A percentile compares a stretch with the other conserved stretches of the same genome.
Conservation (phyloP, 257 asterid genomes). For the Solanum clarkiae region DNA sequence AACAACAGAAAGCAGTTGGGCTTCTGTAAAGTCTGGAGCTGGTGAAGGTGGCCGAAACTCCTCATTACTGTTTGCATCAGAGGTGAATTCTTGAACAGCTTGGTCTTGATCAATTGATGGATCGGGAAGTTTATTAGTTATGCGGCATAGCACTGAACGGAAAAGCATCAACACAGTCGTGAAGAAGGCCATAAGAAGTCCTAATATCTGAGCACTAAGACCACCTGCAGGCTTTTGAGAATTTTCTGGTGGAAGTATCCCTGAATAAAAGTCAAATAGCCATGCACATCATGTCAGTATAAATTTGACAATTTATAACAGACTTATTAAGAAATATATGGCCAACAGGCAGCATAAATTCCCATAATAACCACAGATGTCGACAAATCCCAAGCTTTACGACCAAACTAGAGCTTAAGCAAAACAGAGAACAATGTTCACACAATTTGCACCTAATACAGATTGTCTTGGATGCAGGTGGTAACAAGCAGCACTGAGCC, state of each 20-base stretch:
- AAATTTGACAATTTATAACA: neutral
- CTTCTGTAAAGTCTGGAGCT: slow-evolving; percentile 23
- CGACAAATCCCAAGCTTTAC: neutral
- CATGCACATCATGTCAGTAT: neutral
- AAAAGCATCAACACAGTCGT: neutral
- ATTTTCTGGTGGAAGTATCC: neutral
- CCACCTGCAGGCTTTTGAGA: slow-evolving; percentile 3
- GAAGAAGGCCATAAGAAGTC: slow-evolving; percentile 1
- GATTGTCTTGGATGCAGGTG: neutral
- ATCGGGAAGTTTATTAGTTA: slow-evolving; percentile 3
- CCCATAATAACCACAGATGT: neutral
- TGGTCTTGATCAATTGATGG: neutral
- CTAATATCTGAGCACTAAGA: neutral
- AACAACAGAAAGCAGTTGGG: slow-evolving; percentile 40
- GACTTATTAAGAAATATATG: neutral
- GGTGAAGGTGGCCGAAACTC: slow-evolving; percentile 32
- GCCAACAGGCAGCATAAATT: neutral
- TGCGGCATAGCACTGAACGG: neutral
- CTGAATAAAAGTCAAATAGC: neutral
- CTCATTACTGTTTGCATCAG: slow-evolving; percentile 13
- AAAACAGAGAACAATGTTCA: neutral
- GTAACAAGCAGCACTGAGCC: neutral
- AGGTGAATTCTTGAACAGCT: slow-evolving; percentile 1
- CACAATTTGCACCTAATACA: neutral
- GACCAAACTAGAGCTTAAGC: neutral